Percentiles rank a stretch among this genome's conserved stretches.
These are phyloP conservation scores for Dictyostelium firmibasis DNA, from an alignment of 78 protist species.

Conservation along the genomic window DNA sequence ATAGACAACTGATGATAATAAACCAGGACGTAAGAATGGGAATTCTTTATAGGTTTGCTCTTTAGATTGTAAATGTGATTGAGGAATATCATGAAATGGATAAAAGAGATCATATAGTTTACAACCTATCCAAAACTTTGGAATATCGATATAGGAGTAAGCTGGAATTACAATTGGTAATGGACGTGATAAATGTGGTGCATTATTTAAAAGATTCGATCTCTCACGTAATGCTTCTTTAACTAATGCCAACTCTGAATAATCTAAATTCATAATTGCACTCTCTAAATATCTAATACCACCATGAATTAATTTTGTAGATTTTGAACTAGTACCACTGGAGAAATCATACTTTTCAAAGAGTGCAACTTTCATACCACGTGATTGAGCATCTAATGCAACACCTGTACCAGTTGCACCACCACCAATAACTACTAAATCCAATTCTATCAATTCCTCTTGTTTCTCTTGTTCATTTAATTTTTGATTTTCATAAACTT, in stretches of 20 bases:
- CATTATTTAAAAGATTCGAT: conserved; percentile 65
- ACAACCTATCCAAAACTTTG: conserved; percentile 85
- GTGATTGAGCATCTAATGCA: conserved; percentile 90
- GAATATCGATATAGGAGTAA: conserved; percentile 65
- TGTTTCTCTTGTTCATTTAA: background rate
- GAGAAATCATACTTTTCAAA: conserved; percentile 90
- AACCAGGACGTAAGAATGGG: conserved; percentile 72
- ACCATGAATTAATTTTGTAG: conserved; percentile 97
- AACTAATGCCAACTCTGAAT: conserved; percentile 80
- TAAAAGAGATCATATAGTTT: conserved; percentile 91
- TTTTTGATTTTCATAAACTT: background rate
- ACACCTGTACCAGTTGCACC: conserved; percentile 96
- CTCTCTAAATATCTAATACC: conserved; percentile 93
- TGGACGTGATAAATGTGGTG: conserved; percentile 92
- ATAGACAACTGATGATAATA: conserved; percentile 84
- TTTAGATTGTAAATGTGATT: conserved; percentile 36
- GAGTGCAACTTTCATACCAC: conserved; percentile 84
- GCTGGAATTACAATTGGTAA: conserved; percentile 94
- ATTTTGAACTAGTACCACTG: conserved; percentile 89
- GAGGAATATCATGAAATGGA: conserved; percentile 41
- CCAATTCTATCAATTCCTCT: conserved; percentile 45
- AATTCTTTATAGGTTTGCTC: conserved; percentile 56
- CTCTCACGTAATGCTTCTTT: conserved; percentile 92
- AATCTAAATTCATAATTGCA: conserved; percentile 86
- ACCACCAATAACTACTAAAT: conserved; percentile 94